phyloP scores from a whole-genome alignment of 352 stramenopile species.

The Aphanomyces cochlioides region DNA sequence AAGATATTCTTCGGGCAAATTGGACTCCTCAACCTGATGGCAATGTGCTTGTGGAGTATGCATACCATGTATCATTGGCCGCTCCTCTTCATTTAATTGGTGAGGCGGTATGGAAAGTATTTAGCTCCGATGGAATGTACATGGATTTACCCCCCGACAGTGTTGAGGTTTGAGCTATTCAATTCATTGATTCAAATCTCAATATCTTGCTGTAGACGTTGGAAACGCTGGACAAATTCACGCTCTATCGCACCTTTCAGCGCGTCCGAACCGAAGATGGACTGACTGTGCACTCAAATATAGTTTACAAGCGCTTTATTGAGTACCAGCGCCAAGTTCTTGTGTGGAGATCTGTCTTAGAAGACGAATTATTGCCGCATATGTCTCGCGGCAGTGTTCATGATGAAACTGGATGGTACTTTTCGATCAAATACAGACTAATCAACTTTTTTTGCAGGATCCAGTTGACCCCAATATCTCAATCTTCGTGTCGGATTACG shows the following conservation, averaged over 20 bases:
- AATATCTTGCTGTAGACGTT: neutral
- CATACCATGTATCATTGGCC: neutral
- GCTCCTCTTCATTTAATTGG: constrained; percentile 1
- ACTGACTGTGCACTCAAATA: neutral
- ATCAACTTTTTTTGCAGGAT: neutral
- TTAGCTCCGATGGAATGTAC: neutral
- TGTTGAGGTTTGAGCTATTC: neutral
- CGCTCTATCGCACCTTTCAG: constrained; percentile 9
- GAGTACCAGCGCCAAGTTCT: neutral
- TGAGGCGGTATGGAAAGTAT: constrained; percentile 13
- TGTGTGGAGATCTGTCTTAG: neutral
- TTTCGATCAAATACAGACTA: too few species aligned
- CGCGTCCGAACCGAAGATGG: neutral
- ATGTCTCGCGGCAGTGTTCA: neutral
- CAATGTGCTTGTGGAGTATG: constrained; percentile 6
- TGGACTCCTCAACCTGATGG: neutral
- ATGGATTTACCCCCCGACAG: neutral
- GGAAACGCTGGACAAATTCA: neutral
- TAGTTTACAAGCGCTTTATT: neutral
- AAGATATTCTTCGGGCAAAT: neutral
- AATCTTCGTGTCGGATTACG: neutral
- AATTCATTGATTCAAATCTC: neutral
- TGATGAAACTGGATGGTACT: neutral
- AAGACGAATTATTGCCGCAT: neutral
- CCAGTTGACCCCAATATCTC: neutral